These are phyloP conservation scores for Mycena filopes DNA, from an alignment of 768 basidiomycete genomes.

Conservation along the genomic window DNA sequence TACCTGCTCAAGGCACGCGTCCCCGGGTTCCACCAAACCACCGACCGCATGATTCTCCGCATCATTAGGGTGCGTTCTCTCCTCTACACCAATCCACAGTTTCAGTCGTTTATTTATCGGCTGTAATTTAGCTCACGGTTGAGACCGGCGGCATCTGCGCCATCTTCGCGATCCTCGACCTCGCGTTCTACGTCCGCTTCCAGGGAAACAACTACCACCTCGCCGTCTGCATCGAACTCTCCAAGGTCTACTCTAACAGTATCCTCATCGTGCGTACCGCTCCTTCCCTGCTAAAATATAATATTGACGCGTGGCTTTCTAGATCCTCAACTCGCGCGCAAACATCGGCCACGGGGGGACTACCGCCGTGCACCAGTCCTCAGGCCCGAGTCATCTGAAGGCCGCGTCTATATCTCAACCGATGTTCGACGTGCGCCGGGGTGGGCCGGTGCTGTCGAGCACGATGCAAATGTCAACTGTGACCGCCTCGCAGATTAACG, in stretches of 20 bases:
- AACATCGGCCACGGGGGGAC: constrained; percentile 11
- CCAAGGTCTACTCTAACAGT: constrained; percentile 38
- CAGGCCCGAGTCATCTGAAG: not conserved
- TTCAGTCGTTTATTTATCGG: not conserved
- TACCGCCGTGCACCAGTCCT: not conserved
- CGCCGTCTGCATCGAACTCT: constrained; percentile 22
- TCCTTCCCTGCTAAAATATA: constrained; percentile 4
- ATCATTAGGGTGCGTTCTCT: constrained; percentile 9
- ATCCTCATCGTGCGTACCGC: constrained; percentile 8
- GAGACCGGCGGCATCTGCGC: constrained; percentile 35
- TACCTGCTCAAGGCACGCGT: constrained; percentile 30
- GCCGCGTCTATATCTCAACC: no score
- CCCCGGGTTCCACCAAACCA: constrained; percentile 19
- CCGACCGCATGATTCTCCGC: constrained; percentile 22
- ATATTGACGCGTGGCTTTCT: not conserved
- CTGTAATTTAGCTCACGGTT: constrained; percentile 28
- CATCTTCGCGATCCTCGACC: constrained; percentile 32
- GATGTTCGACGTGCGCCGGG: no score
- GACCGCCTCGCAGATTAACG: no score
- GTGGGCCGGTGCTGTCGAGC: no score
- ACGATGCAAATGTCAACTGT: no score
- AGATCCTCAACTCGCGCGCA: constrained; percentile 23
- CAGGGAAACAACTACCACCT: constrained; percentile 34
- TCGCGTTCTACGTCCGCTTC: constrained; percentile 31
- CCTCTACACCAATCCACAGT: no score